phyloP scores from a whole-genome alignment of 2,329 filamentous ascomycete genomes.

The Alternaria sp. region DNA sequence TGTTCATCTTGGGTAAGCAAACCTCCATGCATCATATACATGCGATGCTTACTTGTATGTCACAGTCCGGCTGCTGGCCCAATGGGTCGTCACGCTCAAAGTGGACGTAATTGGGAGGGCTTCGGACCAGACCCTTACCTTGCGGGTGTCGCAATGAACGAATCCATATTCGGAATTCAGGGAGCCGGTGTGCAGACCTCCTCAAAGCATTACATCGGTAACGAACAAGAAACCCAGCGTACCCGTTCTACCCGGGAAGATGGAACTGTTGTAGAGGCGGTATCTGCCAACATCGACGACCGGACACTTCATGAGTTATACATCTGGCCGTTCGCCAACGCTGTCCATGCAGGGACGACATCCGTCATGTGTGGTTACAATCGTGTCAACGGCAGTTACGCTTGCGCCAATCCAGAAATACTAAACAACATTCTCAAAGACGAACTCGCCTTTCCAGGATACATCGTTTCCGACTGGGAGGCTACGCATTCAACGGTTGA shows the following conservation, averaged over 20 bases:
- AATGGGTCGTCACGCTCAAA: conserved; percentile 49
- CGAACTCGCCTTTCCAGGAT: conserved; percentile 60
- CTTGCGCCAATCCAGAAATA: conserved; percentile 49
- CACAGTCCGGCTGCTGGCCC: conserved; percentile 57
- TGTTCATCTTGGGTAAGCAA: too few species aligned
- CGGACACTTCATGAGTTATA: conserved; percentile 57
- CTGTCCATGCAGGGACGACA: conserved; percentile 64
- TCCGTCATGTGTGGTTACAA: conserved; percentile 64
- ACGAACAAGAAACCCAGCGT: conserved; percentile 65
- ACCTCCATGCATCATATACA: too few species aligned
- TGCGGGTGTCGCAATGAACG: conserved; percentile 49
- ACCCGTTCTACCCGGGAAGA: conserved; percentile 38
- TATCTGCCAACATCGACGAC: conserved; percentile 65
- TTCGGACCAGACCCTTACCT: conserved; percentile 54
- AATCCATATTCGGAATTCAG: conserved; percentile 51
- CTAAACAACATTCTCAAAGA: conserved; percentile 61
- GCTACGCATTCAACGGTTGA: conserved; percentile 56
- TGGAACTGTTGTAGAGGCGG: conserved; percentile 60
- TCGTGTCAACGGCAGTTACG: conserved; percentile 40
- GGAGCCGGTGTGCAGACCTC: conserved; percentile 52
- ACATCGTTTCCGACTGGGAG: conserved; percentile 53
- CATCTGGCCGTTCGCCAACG: conserved; percentile 71
- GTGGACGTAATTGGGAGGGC: conserved; percentile 57
- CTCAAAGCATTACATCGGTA: conserved; percentile 64
- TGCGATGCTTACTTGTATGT: too few species aligned